Evolutionary conservation across 768 basidiomycete genomes (phyloP).

Genomic region (Boletus vinaceobasis): DNA sequence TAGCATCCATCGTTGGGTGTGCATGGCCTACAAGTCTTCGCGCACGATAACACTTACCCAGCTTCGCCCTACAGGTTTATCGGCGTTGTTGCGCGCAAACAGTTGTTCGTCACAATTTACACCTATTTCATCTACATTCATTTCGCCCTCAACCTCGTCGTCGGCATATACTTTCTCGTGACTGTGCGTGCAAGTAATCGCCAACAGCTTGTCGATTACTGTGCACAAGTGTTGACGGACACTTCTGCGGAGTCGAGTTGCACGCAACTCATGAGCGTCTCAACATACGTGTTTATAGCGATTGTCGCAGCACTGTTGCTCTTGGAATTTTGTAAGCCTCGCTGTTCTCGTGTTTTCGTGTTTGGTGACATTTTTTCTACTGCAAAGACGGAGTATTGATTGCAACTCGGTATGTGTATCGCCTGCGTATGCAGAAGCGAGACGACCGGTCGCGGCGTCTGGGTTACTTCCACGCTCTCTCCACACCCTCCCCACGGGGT

Average conservation of each 20-base stretch:
- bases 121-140: constrained; percentile 56
- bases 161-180: constrained; percentile 51
- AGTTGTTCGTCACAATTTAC: constrained; percentile 54
- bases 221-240: constrained; percentile 43
- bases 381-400: constrained; percentile 50
- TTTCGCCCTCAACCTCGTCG: constrained; percentile 51
- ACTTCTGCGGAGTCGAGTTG: constrained; percentile 45
- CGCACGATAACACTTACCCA: neutral
- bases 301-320: constrained; percentile 44
- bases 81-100: constrained; percentile 62
- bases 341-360: neutral
- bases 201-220: constrained; percentile 41
- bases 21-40: neutral
- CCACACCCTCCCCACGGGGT: constrained; percentile 10
- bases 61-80: constrained; percentile 43
- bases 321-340: constrained; percentile 54
- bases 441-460: constrained; percentile 33
- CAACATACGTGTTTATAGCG: constrained; percentile 45
- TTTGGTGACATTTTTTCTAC: constrained; percentile 3
- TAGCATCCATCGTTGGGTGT: constrained; percentile 57
- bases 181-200: constrained; percentile 45
- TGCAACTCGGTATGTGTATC: constrained; percentile 52
- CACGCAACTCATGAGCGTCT: constrained; percentile 37
- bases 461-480: constrained; percentile 31
- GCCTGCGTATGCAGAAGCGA: constrained; percentile 49